phyloP scores from a whole-genome alignment of 345 rosid species.

The Reutealis trisperma region DNA sequence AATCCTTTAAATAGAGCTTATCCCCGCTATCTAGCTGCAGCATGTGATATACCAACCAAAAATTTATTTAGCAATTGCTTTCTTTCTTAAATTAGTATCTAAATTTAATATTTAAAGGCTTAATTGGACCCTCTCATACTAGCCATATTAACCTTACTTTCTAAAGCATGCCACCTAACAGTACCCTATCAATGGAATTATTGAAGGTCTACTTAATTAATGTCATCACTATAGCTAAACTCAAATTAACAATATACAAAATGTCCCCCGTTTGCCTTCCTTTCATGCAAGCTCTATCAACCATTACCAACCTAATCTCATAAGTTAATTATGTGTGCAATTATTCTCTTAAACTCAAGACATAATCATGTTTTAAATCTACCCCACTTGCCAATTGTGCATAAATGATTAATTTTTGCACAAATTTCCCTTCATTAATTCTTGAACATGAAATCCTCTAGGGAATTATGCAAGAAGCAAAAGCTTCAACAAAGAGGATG shows the following conservation, averaged over 20 bases:
- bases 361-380: constrained; percentile 51
- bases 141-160: constrained; percentile 20
- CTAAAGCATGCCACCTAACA: constrained; percentile 38
- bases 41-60: constrained; percentile 28
- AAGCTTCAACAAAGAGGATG: constrained; percentile 53
- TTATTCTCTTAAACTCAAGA: constrained; percentile 24
- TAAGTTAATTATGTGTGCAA: background rate
- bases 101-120: constrained; percentile 9
- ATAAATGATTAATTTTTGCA: constrained; percentile 34
- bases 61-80: constrained; percentile 6
- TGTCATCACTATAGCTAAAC: constrained; percentile 32
- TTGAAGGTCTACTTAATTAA: constrained; percentile 32
- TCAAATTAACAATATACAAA: constrained; percentile 34
- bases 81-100: constrained; percentile 10
- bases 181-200: constrained; percentile 20
- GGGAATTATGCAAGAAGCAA: constrained; percentile 38
- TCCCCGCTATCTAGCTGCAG: background rate
- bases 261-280: constrained; percentile 41
- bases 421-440: constrained; percentile 15
- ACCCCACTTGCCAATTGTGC: constrained; percentile 43
- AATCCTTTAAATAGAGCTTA: background rate
- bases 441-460: constrained; percentile 33
- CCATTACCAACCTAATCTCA: constrained; percentile 36
- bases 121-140: constrained; percentile 10
- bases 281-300: constrained; percentile 32